Evolutionary conservation across 192 early-diverging fungal genomes (phyloP).

Genomic region (Gaertneriomyces semiglobifer): DNA sequence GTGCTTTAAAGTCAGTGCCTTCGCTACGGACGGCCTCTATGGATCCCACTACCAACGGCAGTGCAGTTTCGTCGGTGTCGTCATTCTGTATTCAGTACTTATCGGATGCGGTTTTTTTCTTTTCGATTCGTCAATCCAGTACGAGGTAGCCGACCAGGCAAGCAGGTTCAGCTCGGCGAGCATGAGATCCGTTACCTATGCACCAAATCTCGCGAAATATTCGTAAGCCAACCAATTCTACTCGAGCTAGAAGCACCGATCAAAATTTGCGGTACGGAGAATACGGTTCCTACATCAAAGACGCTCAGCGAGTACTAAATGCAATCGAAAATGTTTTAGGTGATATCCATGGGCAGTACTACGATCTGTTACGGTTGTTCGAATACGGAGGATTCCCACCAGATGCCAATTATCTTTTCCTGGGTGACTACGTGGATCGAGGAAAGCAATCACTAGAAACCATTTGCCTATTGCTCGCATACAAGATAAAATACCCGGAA

Average conservation of each 20-base stretch:
- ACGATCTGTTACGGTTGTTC: constrained; percentile 91
- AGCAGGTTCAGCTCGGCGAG: constrained; percentile 93
- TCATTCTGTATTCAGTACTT: no score
- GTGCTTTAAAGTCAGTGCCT: not conserved
- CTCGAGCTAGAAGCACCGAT: constrained; percentile 50
- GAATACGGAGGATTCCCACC: constrained; percentile 96
- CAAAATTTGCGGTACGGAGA: constrained; percentile 40
- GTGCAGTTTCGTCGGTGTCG: no score
- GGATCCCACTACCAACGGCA: no score
- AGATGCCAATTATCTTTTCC: constrained; percentile 92
- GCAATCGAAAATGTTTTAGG: constrained; percentile 29
- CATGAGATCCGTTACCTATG: constrained; percentile 94
- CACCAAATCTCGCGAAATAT: constrained; percentile 89
- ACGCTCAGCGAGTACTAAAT: not conserved
- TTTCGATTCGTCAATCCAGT: constrained; percentile 54
- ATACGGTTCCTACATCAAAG: constrained; percentile 56
- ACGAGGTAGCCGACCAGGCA: constrained; percentile 89
- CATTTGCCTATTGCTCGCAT: constrained; percentile 94
- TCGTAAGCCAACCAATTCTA: constrained; percentile 80
- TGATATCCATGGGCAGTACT: constrained; percentile 95
- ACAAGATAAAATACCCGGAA: constrained; percentile 99
- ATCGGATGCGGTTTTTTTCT: not conserved
- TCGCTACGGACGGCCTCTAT: not conserved
- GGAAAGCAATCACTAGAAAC: constrained; percentile 97
- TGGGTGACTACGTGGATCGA: constrained; percentile 97